A percentile compares a stretch with the other conserved stretches of the same genome.
Conservation (phyloP, 192 early-diverging fungal species). For the Geranomyces michiganensis region DNA sequence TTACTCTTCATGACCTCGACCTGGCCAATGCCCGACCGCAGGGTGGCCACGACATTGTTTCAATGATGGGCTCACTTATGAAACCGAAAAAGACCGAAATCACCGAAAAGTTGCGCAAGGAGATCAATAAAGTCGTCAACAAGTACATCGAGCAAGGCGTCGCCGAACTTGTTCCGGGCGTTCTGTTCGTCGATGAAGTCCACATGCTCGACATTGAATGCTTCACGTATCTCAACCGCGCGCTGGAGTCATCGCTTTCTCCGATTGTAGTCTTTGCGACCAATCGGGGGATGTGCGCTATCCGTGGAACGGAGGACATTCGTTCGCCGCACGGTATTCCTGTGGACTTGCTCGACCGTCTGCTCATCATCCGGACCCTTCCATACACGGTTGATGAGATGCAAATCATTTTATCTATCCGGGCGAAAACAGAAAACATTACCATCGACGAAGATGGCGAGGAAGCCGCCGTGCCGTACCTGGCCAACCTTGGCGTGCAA, state of each 20-base stretch:
- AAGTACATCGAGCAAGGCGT: constrained; percentile 98
- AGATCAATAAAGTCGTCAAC: constrained; percentile 99
- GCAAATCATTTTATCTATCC: constrained; percentile 84
- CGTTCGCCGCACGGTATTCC: constrained; percentile 85
- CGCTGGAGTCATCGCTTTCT: constrained; percentile 90
- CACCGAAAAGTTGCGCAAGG: constrained; percentile 95
- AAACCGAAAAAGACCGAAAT: constrained; percentile 99
- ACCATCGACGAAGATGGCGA: constrained; percentile 87
- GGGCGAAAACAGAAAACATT: constrained; percentile 94
- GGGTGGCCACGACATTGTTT: constrained; percentile 98
- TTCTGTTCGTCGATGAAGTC: constrained; percentile 97
- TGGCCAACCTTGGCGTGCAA: constrained; percentile 90
- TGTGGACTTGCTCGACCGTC: constrained; percentile 91
- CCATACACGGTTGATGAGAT: constrained; percentile 87
- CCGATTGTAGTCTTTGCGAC: constrained; percentile 99
- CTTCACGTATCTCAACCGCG: constrained; percentile 98
- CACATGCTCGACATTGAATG: constrained; percentile 99
- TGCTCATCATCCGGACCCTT: constrained; percentile 92
- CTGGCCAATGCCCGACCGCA: constrained; percentile 90
- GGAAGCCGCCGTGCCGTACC: constrained; percentile 78
- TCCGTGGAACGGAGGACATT: constrained; percentile 58
- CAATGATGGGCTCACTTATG: constrained; percentile 97
- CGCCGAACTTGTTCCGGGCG: constrained; percentile 96
- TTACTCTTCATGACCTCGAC: constrained; percentile 97
- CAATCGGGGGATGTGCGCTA: constrained; percentile 91